Evolutionary conservation across 2,329 filamentous ascomycete genomes (phyloP).

Genomic region (Dactylellina leptospora): DNA sequence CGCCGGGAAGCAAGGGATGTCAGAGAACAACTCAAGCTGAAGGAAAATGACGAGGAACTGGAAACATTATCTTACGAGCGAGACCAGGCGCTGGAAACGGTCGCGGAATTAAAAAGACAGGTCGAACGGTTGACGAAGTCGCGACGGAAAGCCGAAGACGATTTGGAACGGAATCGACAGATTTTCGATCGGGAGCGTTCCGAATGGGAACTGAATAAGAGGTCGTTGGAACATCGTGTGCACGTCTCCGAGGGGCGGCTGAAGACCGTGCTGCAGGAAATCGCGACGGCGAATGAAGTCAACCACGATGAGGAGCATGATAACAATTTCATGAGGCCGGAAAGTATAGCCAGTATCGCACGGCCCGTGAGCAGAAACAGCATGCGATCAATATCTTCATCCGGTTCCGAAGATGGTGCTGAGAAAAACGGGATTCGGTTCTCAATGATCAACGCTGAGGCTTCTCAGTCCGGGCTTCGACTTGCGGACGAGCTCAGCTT

Average conservation of each 20-base stretch:
- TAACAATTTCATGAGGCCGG: constrained; percentile 37
- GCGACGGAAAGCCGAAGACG: constrained; percentile 80
- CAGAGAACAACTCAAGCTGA: constrained; percentile 82
- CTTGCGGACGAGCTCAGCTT: constrained; percentile 91
- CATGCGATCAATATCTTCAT: constrained; percentile 46
- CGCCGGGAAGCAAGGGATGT: constrained; percentile 80
- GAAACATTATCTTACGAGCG: constrained; percentile 84
- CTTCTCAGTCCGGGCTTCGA: constrained; percentile 72
- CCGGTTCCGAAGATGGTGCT: constrained; percentile 62
- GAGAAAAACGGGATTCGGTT: constrained; percentile 71
- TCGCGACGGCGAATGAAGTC: constrained; percentile 66
- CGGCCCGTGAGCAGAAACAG: constrained; percentile 53
- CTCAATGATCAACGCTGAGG: constrained; percentile 71
- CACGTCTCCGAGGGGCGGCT: constrained; percentile 90
- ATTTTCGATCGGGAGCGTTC: constrained; percentile 87
- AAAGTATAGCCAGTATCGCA: constrained; percentile 55
- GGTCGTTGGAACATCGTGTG: constrained; percentile 81
- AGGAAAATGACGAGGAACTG: constrained; percentile 88
- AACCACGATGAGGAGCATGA: constrained; percentile 57
- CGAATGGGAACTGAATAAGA: constrained; percentile 82
- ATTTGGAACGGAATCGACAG: constrained; percentile 78
- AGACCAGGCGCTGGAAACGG: constrained; percentile 79
- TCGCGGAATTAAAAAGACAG: constrained; percentile 76
- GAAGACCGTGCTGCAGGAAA: constrained; percentile 83
- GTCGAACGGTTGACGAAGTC: constrained; percentile 82